A percentile compares a stretch with the other conserved stretches of the same genome.
Conservation (phyloP, 2,329 filamentous ascomycete species). For the Ceratocystis papillata region DNA sequence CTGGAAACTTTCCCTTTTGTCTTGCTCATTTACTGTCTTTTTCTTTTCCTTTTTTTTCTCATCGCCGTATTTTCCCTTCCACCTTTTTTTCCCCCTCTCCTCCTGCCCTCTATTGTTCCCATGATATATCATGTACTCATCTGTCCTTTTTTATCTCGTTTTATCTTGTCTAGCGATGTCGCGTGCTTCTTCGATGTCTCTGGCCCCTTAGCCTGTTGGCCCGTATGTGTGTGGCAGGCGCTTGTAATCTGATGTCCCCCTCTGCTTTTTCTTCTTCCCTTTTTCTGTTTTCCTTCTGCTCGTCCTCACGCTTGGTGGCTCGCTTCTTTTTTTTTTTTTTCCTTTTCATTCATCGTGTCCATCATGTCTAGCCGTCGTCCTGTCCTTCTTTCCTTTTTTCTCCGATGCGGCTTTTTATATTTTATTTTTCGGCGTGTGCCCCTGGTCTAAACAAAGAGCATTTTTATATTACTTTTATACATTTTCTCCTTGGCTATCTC, state of each 20-base stretch:
- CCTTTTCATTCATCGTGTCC: neutral
- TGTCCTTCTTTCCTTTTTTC: slow-evolving; percentile 18
- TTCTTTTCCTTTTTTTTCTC: neutral
- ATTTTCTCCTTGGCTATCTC: neutral
- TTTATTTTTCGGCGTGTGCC: slow-evolving; percentile 3
- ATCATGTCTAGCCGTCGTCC: slow-evolving; percentile 4
- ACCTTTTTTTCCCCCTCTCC: neutral
- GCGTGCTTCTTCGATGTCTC: neutral
- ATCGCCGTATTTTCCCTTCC: neutral
- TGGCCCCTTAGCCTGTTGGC: neutral
- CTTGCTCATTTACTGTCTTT: neutral
- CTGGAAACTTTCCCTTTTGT: neutral
- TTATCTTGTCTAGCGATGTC: slow-evolving; percentile 1
- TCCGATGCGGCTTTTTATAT: slow-evolving; percentile 10
- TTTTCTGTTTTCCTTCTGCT: too few relatives aligned
- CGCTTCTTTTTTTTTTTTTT: slow-evolving; percentile 3
- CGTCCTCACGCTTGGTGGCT: neutral
- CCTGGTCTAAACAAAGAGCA: slow-evolving; percentile 2
- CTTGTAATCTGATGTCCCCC: slow-evolving; percentile 11
- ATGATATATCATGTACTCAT: neutral
- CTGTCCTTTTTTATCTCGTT: neutral
- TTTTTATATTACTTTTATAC: slow-evolving; percentile 8
- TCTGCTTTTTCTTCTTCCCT: neutral
- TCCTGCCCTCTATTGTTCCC: neutral
- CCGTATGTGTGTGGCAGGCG: slow-evolving; percentile 1